Evolutionary conservation across 1,284 basidiomycete species (phyloP).

Genomic region (Fomitopsis palustris): DNA sequence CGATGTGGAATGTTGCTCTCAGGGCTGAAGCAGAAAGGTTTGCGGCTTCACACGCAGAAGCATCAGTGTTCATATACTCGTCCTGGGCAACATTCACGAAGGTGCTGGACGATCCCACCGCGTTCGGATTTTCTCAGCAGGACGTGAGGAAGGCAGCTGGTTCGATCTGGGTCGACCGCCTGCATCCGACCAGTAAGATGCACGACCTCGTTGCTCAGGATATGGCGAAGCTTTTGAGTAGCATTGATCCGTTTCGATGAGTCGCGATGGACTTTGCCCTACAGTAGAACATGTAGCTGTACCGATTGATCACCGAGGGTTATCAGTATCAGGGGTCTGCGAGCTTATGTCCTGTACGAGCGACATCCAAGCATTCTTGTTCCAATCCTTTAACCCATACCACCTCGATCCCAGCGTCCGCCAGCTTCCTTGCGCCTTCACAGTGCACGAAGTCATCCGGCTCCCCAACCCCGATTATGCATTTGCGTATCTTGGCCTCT

Average conservation of each 20-base stretch:
- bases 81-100: constrained; percentile 43
- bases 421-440: constrained; percentile 79
- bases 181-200: constrained; percentile 27
- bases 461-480: constrained; percentile 90
- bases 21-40: constrained; percentile 27
- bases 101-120: constrained; percentile 41
- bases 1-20: background rate
- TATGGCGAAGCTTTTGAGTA: constrained; percentile 18
- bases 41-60: constrained; percentile 35
- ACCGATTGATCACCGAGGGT: no score
- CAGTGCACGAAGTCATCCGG: constrained; percentile 95
- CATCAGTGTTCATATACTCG: constrained; percentile 47
- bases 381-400: constrained; percentile 71
- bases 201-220: constrained; percentile 27
- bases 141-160: constrained; percentile 27
- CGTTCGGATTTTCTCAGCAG: constrained; percentile 39
- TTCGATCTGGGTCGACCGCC: constrained; percentile 48
- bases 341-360: constrained; percentile 51
- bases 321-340: background rate
- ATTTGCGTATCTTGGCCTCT: constrained; percentile 64
- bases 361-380: constrained; percentile 72
- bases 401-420: constrained; percentile 75
- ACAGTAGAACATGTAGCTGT: no score
- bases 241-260: background rate
- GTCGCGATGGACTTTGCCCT: no score